Evolutionary conservation across 306 rosid genomes (phyloP), one percentile per base, ranked within the genome.

Genomic region (Inga laurina): DNA sequence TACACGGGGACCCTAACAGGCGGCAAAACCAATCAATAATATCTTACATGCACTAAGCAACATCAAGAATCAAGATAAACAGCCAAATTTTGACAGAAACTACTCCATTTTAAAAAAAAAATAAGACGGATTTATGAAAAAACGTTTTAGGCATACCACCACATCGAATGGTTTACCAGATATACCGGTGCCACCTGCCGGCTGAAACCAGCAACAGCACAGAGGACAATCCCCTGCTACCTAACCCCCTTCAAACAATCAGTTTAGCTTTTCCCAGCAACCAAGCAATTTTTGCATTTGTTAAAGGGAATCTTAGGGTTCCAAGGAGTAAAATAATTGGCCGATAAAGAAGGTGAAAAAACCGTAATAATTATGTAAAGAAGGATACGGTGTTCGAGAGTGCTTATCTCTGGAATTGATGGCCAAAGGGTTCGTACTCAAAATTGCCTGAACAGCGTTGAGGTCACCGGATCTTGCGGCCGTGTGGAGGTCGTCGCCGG

Each of bases 311-410:
- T 46, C 0, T 41, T 82, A 88, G 85, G 86, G 86, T 85, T 82
- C 27, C 12, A 59, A 15, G 59, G 8, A 69, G 22, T 13, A 32
- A 24, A 71, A 69, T 1, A 22, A 71, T 43, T n/a, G 3, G 54
- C 52, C n/a, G 10, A 44, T 12, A 44, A 19, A 5, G 37, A 27
- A 44, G 22, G 8, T 39, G 4, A 39, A 70, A 0, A 71, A 0
- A 56, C 21, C 2, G 11, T 19, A 21, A 16, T 1, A 18, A 52
- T 52, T 16, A 0, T 9, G 35, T 10, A 14, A 5, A 44, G 32
- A 70, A 91, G 97, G 98, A 94, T 92, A 94, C 98, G 98, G 97
- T 74, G 98, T 94, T 84, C 98, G 81, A 71, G 97, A 94, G 89
- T 90, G 98, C 89, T 91, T 92, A 84, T 96, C 99, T 85, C 99